Conservation (phyloP, 768 basidiomycete species). For the Suillus luteus region DNA sequence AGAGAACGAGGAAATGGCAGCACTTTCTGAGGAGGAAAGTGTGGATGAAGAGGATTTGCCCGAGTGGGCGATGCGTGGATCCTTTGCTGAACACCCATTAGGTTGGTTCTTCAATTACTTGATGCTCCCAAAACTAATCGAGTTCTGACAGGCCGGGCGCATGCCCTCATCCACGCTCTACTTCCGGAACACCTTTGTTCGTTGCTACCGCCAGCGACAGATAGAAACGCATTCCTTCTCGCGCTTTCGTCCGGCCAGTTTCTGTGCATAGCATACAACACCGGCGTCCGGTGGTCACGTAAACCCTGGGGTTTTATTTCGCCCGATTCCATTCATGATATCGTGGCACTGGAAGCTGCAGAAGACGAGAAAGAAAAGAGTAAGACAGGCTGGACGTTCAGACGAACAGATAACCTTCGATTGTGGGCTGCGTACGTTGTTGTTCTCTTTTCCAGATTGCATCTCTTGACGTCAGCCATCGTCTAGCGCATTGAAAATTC, state of each 20-base stretch:
- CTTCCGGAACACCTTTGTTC: conserved; percentile 59
- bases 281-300: conserved; percentile 74
- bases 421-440: conserved; percentile 79
- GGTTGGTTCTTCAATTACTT: conserved; percentile 43
- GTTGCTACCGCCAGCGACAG: conserved; percentile 37
- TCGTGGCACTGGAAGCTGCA: conserved; percentile 63
- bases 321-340: conserved; percentile 76
- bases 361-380: conserved; percentile 41
- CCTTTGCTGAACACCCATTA: conserved; percentile 57
- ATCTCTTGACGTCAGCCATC: background rate
- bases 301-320: conserved; percentile 90
- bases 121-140: conserved; percentile 11
- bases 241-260: conserved; percentile 76
- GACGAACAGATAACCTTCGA: conserved; percentile 82
- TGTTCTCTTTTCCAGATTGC: background rate
- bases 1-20: conserved; percentile 60
- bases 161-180: conserved; percentile 59
- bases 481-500: conserved; percentile 73
- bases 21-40: conserved; percentile 42
- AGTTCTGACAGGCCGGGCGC: conserved; percentile 54
- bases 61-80: conserved; percentile 67
- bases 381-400: conserved; percentile 78
- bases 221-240: conserved; percentile 45
- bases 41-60: conserved; percentile 76
- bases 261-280: conserved; percentile 80